These are phyloP conservation scores for Aspergillus cejpii DNA, from an alignment of 2,329 filamentous ascomycete genomes.

Conservation along the genomic window DNA sequence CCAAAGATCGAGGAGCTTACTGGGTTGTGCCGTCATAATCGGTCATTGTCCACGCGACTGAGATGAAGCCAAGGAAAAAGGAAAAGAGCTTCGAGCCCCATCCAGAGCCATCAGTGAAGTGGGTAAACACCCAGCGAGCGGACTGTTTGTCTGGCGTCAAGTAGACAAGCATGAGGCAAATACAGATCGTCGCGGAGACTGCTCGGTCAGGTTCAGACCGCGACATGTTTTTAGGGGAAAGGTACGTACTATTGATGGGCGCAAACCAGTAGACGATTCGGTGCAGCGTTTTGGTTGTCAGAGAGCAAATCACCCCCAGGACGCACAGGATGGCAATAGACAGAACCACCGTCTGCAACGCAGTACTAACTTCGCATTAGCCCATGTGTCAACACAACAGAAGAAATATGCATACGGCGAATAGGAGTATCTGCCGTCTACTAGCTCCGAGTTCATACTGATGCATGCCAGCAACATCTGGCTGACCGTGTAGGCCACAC, in stretches of 20 bases:
- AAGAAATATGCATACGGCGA: slow-evolving; percentile 45
- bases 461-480: slow-evolving; percentile 58
- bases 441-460: slow-evolving; percentile 54
- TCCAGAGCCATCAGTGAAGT: slow-evolving; percentile 56
- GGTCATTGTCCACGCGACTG: slow-evolving; percentile 54
- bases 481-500: slow-evolving; percentile 56
- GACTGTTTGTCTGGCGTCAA: slow-evolving; percentile 55
- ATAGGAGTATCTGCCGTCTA: slow-evolving; percentile 48
- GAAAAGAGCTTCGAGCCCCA: slow-evolving; percentile 57
- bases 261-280: slow-evolving; percentile 59
- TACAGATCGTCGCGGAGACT: slow-evolving; percentile 54
- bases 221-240: background rate
- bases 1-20: slow-evolving; percentile 35
- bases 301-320: slow-evolving; percentile 56
- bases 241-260: slow-evolving; percentile 54
- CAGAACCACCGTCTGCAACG: slow-evolving; percentile 53
- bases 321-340: slow-evolving; percentile 51
- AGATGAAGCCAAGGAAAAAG: slow-evolving; percentile 52
- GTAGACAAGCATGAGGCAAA: slow-evolving; percentile 53
- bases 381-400: background rate
- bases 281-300: slow-evolving; percentile 55
- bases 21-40: slow-evolving; percentile 63
- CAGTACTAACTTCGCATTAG: slow-evolving; percentile 40
- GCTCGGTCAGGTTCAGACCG: background rate
- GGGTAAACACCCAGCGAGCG: slow-evolving; percentile 55